Conservation (phyloP, 2,329 filamentous ascomycete genomes). For the Colletotrichum salicis region DNA sequence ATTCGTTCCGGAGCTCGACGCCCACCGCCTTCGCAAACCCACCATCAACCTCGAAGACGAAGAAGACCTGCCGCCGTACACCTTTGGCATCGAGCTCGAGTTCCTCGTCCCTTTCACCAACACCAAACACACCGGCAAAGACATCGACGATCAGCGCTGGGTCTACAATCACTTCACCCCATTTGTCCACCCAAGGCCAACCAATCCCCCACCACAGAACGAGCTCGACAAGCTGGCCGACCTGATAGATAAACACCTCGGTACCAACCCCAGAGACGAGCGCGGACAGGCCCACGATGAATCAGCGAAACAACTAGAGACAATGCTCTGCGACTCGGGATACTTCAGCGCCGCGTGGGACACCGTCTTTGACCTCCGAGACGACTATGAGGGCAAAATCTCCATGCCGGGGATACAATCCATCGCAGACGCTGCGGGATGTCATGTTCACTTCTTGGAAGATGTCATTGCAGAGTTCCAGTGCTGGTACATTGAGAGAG, state of each 20-base stretch:
- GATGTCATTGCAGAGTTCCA: not conserved
- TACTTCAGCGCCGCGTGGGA: not conserved
- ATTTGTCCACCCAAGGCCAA: not conserved
- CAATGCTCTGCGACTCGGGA: not conserved
- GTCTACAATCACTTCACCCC: not conserved
- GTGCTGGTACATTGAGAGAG: conserved; percentile 14
- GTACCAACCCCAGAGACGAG: not conserved
- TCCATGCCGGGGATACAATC: not conserved
- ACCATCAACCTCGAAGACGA: conserved; percentile 14
- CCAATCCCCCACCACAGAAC: not conserved
- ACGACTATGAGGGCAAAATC: not conserved
- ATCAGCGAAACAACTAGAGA: not conserved
- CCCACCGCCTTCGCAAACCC: not conserved
- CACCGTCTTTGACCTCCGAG: not conserved
- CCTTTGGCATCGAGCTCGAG: conserved; percentile 32
- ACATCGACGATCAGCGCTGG: conserved; percentile 15
- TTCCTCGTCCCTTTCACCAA: conserved; percentile 18
- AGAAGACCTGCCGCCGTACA: not conserved
- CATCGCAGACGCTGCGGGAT: not conserved
- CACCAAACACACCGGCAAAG: not conserved
- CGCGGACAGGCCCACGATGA: not conserved
- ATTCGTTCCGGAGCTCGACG: conserved; percentile 11
- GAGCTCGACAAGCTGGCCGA: not conserved
- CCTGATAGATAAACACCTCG: not conserved
- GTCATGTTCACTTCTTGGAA: not conserved